Base-by-base conservation (phyloP, 352 stramenopile genomes). In the Globisporangium recalcitrans region DNA sequence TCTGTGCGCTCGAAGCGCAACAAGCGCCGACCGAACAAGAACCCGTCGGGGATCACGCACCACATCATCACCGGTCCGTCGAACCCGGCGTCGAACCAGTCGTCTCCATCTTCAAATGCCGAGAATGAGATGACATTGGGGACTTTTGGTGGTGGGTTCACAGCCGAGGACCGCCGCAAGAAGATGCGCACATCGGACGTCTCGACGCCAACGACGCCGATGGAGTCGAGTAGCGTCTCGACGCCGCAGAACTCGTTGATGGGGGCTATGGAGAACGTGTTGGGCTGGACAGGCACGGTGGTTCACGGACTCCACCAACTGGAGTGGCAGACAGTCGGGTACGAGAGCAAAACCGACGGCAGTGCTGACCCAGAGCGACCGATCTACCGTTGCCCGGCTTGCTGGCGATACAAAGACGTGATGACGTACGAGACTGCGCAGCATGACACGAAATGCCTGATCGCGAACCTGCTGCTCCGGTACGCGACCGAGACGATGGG, bases 1-100 rank as follows among this genome's bases (percentile, higher is more conserved):
- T 93, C 90, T 1, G 90, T 98, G 29, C 87, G 91, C 51, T 98
- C 90, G 1, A 98, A 98, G 78, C 88, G 93, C 61, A 98, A 97
- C 74, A 97, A 97, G 69, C 80, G 90, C 62, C 82, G 85, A 29
- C 78, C 79, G 4, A 65, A 75, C 16, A 88, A 88, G 68, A 80
- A 64, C 19, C 60, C 74, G 0, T 68, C 72, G 0, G 62, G 71
- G 13, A 82, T 90, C 60, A 88, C 82, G 31, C 80, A 90, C 51
- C 82, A 91, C 60, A 87, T 93, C 62, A 85, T 91, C 58, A 77
- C 77, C 31, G 82, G 82, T 27, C 68, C 75, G 11, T 82, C 82
- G 1, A 85, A 86, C 29, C 82, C 82, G 16, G 75, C 82, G 55
- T 91, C 82, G 9, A 83, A 71, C 0, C 86, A 74, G 4, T 91